Evolutionary conservation across 495 filamentous ascomycete species (phyloP).

Genomic region (Neurospora sp.): DNA sequence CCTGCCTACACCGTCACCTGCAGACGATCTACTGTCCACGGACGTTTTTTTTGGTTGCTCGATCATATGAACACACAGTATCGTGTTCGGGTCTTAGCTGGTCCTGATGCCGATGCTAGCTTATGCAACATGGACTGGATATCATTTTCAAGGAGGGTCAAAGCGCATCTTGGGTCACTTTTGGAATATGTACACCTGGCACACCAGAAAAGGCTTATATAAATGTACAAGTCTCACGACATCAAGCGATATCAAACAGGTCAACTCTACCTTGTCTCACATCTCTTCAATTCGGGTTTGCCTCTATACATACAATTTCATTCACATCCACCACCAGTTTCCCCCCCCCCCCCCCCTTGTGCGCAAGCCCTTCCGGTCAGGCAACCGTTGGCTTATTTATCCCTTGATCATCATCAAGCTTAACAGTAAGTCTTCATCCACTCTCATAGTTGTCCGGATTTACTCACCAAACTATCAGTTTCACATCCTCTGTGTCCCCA

Average conservation of each 20-base stretch:
- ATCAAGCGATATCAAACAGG: neutral
- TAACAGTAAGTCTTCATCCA: conserved; percentile 1
- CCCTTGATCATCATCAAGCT: neutral
- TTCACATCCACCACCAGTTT: neutral
- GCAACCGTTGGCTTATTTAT: neutral
- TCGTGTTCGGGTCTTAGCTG: neutral
- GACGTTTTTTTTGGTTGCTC: neutral
- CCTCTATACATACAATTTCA: neutral
- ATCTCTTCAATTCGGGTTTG: neutral
- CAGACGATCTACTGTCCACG: neutral
- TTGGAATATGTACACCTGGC: neutral
- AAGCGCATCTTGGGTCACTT: neutral
- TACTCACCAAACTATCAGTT: neutral
- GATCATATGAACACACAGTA: neutral
- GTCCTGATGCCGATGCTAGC: neutral
- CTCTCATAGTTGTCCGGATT: neutral
- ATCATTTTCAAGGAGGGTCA: neutral
- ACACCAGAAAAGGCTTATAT: neutral
- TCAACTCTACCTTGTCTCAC: neutral
- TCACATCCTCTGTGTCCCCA: neutral
- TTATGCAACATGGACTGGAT: neutral
- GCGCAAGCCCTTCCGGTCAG: neutral
- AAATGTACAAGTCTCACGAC: neutral
- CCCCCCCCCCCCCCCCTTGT: neutral
- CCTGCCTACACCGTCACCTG: neutral